Conservation (phyloP, 2,329 filamentous ascomycete genomes). For the Chaetomium olivaceum region DNA sequence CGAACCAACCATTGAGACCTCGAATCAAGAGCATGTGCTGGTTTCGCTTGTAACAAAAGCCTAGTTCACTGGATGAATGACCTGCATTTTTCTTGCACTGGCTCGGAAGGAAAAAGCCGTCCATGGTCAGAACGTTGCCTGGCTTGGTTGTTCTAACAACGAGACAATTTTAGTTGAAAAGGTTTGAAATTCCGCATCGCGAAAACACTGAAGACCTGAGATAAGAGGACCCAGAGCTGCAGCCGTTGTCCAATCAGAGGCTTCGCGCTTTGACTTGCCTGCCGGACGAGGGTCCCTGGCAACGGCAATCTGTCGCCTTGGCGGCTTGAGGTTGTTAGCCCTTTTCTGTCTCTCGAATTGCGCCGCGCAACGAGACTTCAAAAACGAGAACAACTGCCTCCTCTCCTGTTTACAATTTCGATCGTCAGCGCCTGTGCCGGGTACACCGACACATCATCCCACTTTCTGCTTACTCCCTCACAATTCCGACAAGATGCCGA, state of each 20-base stretch:
- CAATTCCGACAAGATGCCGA: constrained; percentile 61
- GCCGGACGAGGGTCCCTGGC: constrained; percentile 13
- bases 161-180: not conserved
- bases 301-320: constrained; percentile 15
- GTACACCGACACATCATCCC: not conserved
- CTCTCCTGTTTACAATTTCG: not conserved
- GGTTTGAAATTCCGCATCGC: not conserved
- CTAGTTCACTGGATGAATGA: not conserved
- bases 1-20: not conserved
- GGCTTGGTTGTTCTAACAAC: not conserved
- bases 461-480: not conserved
- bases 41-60: not conserved
- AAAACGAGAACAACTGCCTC: not conserved
- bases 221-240: not conserved
- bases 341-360: constrained; percentile 14
- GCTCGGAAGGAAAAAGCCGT: not conserved
- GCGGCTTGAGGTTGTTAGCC: not conserved
- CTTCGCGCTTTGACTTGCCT: constrained; percentile 6
- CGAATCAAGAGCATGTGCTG: not conserved
- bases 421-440: not conserved
- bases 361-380: constrained; percentile 13
- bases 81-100: not conserved
- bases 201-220: constrained; percentile 1
- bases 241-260: constrained; percentile 11
- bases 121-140: not conserved